Conservation (phyloP, 164 flowering plant genomes). For the Nymphaea colorata region DNA sequence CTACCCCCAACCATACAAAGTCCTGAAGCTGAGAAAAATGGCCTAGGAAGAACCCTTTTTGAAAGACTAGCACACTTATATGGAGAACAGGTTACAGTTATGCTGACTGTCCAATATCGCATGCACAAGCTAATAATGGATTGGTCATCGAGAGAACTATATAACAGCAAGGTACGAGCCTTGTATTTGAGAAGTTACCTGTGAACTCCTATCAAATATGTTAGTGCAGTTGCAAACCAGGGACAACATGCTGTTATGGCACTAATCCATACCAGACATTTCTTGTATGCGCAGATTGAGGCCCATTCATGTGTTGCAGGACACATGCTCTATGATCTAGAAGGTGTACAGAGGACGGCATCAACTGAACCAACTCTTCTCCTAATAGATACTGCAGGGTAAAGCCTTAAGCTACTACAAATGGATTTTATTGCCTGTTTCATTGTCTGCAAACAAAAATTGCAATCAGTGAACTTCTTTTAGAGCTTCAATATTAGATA, state of each 20-base stretch:
- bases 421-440: too few species aligned
- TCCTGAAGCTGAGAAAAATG: slow-evolving; percentile 93
- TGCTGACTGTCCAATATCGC: slow-evolving; percentile 98
- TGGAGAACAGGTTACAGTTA: slow-evolving; percentile 72
- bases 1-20: slow-evolving; percentile 99
- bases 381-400: slow-evolving; percentile 94
- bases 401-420: too few species aligned
- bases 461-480: too few species aligned
- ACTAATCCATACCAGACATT: neutral
- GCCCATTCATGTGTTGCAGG: slow-evolving; percentile 96
- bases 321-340: slow-evolving; percentile 83
- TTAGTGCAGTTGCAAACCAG: slow-evolving; percentile 1
- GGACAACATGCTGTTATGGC: neutral
- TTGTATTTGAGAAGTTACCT: neutral
- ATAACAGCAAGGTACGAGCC: slow-evolving; percentile 63
- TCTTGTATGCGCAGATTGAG: slow-evolving; percentile 31
- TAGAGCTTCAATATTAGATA: too few species aligned
- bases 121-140: slow-evolving; percentile 96
- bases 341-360: slow-evolving; percentile 58
- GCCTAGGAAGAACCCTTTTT: slow-evolving; percentile 92
- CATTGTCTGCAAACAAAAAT: too few species aligned
- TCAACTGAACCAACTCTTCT: slow-evolving; percentile 85
- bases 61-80: slow-evolving; percentile 79
- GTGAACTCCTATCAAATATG: neutral
- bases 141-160: slow-evolving; percentile 96